Conservation (phyloP, 331 rosid species). For the Erythrophleum ivorense region DNA sequence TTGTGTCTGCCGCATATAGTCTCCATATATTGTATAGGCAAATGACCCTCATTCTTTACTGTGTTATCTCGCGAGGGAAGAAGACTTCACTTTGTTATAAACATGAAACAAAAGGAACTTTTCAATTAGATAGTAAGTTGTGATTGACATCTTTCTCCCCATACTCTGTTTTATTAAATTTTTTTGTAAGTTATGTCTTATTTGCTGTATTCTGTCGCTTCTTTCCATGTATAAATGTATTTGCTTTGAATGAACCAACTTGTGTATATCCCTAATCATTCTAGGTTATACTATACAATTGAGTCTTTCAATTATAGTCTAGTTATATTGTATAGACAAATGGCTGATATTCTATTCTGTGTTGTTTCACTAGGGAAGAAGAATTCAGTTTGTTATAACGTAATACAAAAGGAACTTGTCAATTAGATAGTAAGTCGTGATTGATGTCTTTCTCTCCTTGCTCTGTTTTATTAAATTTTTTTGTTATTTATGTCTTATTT, state of each 20-base stretch:
- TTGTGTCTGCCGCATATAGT: background rate
- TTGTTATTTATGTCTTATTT: slow-evolving; percentile 10
- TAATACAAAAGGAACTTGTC: background rate
- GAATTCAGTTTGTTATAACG: slow-evolving; percentile 23
- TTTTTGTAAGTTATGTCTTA: background rate
- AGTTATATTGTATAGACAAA: background rate
- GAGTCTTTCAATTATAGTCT: background rate
- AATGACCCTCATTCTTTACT: background rate
- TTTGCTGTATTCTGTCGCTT: slow-evolving; percentile 20
- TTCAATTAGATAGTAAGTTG: background rate
- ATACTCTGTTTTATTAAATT: background rate
- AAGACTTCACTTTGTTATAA: slow-evolving; percentile 25
- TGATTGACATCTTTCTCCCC: slow-evolving; percentile 16
- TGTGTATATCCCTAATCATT: slow-evolving; percentile 27
- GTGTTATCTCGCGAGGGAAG: slow-evolving; percentile 9
- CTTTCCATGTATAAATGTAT: slow-evolving; percentile 10
- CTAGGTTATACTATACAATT: background rate
- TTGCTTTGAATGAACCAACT: slow-evolving; percentile 5
- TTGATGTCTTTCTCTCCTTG: slow-evolving; percentile 9
- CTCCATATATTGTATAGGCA: background rate
- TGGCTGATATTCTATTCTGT: background rate
- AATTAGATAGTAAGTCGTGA: slow-evolving; percentile 10
- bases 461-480: background rate
- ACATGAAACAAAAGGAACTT: slow-evolving; percentile 12
- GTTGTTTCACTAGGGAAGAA: slow-evolving; percentile 31